These are phyloP conservation scores for Globisporangium irregulare DNA, from an alignment of 352 stramenopile species.

Conservation along the genomic window DNA sequence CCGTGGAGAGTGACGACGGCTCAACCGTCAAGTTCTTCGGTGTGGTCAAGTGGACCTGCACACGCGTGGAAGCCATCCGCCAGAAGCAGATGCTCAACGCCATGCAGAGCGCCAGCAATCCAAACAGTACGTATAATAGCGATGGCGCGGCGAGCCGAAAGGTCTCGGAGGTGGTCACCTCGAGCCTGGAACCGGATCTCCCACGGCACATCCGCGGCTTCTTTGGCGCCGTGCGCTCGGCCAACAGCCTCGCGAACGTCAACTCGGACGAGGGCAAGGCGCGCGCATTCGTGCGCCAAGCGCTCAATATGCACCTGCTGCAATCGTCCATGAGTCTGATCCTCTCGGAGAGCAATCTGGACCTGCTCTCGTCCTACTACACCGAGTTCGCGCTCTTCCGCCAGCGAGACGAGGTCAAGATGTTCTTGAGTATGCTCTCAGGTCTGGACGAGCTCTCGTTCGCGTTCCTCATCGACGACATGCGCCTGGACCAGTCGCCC, in stretches of 20 bases:
- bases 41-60: slow-evolving; percentile 85
- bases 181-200: slow-evolving; percentile 67
- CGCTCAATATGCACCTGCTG: slow-evolving; percentile 81
- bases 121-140: no score
- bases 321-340: slow-evolving; percentile 66
- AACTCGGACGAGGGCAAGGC: slow-evolving; percentile 73
- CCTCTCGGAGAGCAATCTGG: slow-evolving; percentile 68
- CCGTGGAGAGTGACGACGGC: slow-evolving; percentile 47
- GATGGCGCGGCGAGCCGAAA: slow-evolving; percentile 21
- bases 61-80: slow-evolving; percentile 68
- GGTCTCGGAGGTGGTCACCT: slow-evolving; percentile 66
- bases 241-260: slow-evolving; percentile 63
- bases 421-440: slow-evolving; percentile 67
- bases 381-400: slow-evolving; percentile 75
- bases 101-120: slow-evolving; percentile 36
- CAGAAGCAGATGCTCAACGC: slow-evolving; percentile 64
- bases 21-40: slow-evolving; percentile 85
- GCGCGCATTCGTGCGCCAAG: slow-evolving; percentile 72
- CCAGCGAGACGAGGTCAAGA: slow-evolving; percentile 72
- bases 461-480: slow-evolving; percentile 76
- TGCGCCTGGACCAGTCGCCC: slow-evolving; percentile 54
- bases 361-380: slow-evolving; percentile 80
- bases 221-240: slow-evolving; percentile 52
- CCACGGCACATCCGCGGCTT: slow-evolving; percentile 68
- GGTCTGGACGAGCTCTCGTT: slow-evolving; percentile 71